A percentile compares a stretch with the other conserved stretches of the same genome.
These are phyloP conservation scores for Funneliformis geosporum DNA, from an alignment of 192 early-diverging fungal species.

Conservation along the genomic window DNA sequence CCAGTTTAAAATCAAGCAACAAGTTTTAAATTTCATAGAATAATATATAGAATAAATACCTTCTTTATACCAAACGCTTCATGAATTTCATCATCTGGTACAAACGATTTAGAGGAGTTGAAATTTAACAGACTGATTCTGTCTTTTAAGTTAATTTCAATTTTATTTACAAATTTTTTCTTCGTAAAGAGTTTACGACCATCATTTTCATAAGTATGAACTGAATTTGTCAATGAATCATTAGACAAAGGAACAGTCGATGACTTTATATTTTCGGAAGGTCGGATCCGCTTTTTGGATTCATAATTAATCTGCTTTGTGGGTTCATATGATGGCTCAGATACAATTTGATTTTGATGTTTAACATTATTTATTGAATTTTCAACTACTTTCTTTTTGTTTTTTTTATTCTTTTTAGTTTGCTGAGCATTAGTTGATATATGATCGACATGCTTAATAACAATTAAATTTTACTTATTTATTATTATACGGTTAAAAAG, in stretches of 20 bases:
- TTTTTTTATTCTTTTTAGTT: not conserved
- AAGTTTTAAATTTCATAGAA: not conserved
- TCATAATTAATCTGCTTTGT: not conserved
- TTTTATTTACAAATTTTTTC: slow-evolving; percentile 4
- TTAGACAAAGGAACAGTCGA: not conserved
- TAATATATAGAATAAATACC: not conserved
- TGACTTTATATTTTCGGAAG: not conserved
- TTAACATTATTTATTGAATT: not conserved
- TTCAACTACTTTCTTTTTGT: not conserved
- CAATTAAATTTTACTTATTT: too few species aligned
- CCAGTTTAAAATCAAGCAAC: not conserved
- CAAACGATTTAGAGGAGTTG: not conserved
- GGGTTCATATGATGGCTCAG: not conserved
- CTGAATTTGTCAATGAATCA: not conserved
- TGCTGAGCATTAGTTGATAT: not conserved
- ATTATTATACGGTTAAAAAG: too few species aligned
- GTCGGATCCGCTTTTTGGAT: slow-evolving; percentile 5
- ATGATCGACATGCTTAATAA: too few species aligned
- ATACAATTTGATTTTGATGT: not conserved
- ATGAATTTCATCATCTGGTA: not conserved
- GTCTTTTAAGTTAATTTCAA: slow-evolving; percentile 10
- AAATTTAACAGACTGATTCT: not conserved
- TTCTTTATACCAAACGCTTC: not conserved
- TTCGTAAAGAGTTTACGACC: slow-evolving; percentile 12
- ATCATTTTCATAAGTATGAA: not conserved